Evolutionary conservation across 2,329 filamentous ascomycete genomes (phyloP), one percentile per base, ranked within the genome.

Genomic region (Exophiala xenobiotica): DNA sequence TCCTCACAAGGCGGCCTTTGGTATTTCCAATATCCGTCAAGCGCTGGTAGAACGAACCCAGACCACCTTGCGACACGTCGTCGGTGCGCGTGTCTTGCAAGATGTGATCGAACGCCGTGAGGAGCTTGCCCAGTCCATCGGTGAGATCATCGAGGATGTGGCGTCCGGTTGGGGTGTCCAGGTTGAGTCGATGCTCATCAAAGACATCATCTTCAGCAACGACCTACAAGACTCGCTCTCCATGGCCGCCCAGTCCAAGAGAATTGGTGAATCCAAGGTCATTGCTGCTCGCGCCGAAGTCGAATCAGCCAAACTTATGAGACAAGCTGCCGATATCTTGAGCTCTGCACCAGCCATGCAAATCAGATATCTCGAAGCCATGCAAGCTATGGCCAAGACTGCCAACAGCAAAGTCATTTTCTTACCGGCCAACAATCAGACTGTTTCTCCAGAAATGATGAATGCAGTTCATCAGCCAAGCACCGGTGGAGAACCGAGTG

Each of bases 151-250:
- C 63, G 93, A 97, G 68, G 91, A 96, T 62, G 93, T 96, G 1
- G 92, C 93, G 4, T 77, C 82, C 8, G 90, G 89, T 55, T 99
- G 93, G 93, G 93, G 93, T 73, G 92, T 96, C 6, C 84, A 89
- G 67, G 93, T 97, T 52, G 93, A 97, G 78, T 91, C 86, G 66
- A 99, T 99, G 92, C 84, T 99, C 62, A 92, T 99, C 81, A 97
- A 99, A 76, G 93, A 99, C 72, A 95, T 99, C 68, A 88, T 97
- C 69, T 99, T 99, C 82, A 90, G 85, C 73, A 84, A 90, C 67
- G 93, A 97, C 62, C 80, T 99, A 38, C 93, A 99, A 73, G 92
- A 97, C 66, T 93, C 88, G 14, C 82, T 99, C 43, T 95, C 89
- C 67, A 97, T 99, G 93, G 93, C 93, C 31, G 93, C 93, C 3